Base-by-base conservation (phyloP, 2,329 filamentous ascomycete genomes). In the Aureobasidium melanogenum region DNA sequence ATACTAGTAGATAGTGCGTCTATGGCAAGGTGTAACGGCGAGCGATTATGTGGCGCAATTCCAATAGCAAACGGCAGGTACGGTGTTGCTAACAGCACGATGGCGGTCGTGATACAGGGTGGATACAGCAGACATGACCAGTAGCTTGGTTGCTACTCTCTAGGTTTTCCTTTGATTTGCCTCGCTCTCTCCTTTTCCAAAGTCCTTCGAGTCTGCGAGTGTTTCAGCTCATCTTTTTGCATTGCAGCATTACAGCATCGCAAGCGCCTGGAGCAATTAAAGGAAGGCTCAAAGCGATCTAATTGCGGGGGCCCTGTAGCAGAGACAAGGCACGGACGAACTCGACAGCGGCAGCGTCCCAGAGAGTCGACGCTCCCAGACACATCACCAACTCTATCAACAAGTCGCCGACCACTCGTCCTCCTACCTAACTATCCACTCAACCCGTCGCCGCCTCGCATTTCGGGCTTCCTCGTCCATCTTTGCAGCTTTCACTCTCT, bases 31-130 rank as follows among this genome's bases (percentile, higher is more conserved):
- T 28, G 39, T 34, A 50, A 59, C 56, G 56, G 56, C 15, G 55
- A 15, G 22, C 56, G 44, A 50, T 59, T 59, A 32, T 59, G 56
- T 58, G 55, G 55, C 55, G 55, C 32, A 50, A 46, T 39, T 58
- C 43, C 43, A 59, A 59, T 48, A 48, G 26, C 44, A 50, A 51
- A 57, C 54, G 54, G 54, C 41, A 48, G 24, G 43, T 43, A 47
- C 44, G 44, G 44, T 47, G 44, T 46, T 26, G 43, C 30, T 28
- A 36, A 39, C 36, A 44, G 52, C 52, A 56, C 36, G 52, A 30
- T 43, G 51, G 41, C 30, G 48, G 48, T 38, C 48, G 48, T 51
- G 48, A 51, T 51, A 38, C 30, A 36, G 48, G 30, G 48, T 38
- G 48, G 48, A 51, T 51, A 41, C 36, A 41, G 51, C 34, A 26